Evolutionary conservation across 2,329 filamentous ascomycete species (phyloP).

Genomic region (Cryphonectria naterciae): DNA sequence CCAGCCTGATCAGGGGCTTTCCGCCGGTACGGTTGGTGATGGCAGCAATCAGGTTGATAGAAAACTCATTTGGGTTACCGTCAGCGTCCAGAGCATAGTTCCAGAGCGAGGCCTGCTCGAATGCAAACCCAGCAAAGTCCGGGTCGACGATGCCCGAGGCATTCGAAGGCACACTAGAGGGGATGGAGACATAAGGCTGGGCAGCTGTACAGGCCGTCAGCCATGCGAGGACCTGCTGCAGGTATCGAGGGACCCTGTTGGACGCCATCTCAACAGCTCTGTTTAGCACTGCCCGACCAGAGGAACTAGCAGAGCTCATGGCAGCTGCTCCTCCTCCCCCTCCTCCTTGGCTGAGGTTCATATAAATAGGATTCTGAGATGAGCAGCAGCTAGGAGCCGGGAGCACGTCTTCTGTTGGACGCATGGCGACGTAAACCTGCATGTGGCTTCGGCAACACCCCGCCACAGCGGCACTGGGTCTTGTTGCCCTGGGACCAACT

Average conservation of each 20-base stretch:
- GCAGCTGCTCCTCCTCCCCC: background rate
- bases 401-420: slow-evolving; percentile 13
- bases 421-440: slow-evolving; percentile 20
- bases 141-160: slow-evolving; percentile 27
- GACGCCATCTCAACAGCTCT: slow-evolving; percentile 13
- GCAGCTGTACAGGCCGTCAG: slow-evolving; percentile 22
- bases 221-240: slow-evolving; percentile 25
- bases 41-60: slow-evolving; percentile 39
- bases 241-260: slow-evolving; percentile 17
- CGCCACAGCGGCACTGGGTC: background rate
- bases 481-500: background rate
- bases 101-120: slow-evolving; percentile 41
- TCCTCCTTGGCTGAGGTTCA: background rate
- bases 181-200: slow-evolving; percentile 23
- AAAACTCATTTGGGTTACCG: slow-evolving; percentile 40
- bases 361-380: slow-evolving; percentile 9
- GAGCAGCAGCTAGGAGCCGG: background rate
- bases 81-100: slow-evolving; percentile 39
- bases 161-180: slow-evolving; percentile 21
- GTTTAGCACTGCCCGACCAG: background rate
- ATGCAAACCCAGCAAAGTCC: slow-evolving; percentile 39
- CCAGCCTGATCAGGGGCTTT: slow-evolving; percentile 41
- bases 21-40: slow-evolving; percentile 42
- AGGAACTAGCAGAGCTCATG: background rate
- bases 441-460: slow-evolving; percentile 13